Conservation (phyloP, 169 alveolate genomes). For the Plasmodium fragile region DNA sequence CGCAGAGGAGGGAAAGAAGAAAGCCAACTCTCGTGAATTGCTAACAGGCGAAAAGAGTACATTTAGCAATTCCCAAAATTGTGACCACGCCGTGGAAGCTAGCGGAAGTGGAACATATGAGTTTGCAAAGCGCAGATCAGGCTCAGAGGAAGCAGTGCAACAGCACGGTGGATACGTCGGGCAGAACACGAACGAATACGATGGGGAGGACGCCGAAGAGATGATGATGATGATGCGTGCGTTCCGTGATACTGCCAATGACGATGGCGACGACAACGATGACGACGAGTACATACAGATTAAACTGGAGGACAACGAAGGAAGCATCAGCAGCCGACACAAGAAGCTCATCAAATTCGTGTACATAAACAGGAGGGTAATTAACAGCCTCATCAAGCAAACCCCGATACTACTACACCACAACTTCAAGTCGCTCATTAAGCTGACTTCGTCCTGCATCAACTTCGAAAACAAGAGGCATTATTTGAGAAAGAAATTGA, state of each 20-base stretch:
- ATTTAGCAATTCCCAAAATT: not conserved
- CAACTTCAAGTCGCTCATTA: conserved; percentile 87
- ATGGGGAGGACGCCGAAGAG: conserved; percentile 43
- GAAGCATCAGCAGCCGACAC: conserved; percentile 69
- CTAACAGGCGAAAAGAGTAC: not conserved
- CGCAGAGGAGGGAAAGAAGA: conserved; percentile 3
- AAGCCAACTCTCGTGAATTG: not conserved
- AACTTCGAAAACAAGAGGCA: conserved; percentile 97
- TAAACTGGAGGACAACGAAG: conserved; percentile 56
- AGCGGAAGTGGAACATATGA: not conserved
- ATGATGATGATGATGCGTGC: not conserved
- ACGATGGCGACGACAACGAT: not conserved
- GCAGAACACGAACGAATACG: conserved; percentile 14
- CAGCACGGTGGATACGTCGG: conserved; percentile 1
- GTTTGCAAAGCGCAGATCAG: not conserved
- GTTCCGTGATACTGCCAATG: not conserved
- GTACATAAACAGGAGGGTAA: conserved; percentile 80
- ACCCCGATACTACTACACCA: conserved; percentile 88
- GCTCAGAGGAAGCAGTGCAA: not conserved
- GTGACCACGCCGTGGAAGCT: not conserved
- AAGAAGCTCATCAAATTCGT: conserved; percentile 77
- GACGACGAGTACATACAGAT: conserved; percentile 69
- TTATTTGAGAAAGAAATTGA: conserved; percentile 93
- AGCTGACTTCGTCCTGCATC: conserved; percentile 93
- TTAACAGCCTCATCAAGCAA: conserved; percentile 87